Conservation (phyloP, 768 basidiomycete genomes). For the Amanita pallidorosea region DNA sequence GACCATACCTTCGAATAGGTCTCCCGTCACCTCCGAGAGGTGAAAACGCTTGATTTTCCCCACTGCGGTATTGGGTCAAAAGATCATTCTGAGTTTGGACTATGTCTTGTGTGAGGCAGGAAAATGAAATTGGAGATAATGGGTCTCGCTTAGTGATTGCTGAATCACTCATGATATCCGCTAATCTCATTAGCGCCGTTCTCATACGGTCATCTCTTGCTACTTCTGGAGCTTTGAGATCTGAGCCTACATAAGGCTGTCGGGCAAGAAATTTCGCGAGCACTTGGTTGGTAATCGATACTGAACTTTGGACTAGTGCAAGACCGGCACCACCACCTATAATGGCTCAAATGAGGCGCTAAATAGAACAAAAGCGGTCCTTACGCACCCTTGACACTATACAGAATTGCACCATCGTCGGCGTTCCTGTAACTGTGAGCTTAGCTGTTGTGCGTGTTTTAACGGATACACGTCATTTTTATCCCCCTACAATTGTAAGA, state of each 20-base stretch:
- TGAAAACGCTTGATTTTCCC: conserved; percentile 35
- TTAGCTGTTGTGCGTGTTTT: conserved; percentile 45
- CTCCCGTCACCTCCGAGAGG: conserved; percentile 49
- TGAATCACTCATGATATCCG: conserved; percentile 37
- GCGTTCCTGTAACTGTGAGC: conserved; percentile 37
- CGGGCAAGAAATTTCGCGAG: conserved; percentile 52
- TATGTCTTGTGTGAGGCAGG: conserved; percentile 42
- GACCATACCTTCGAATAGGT: conserved; percentile 45
- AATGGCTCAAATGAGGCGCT: background rate
- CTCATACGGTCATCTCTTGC: conserved; percentile 39
- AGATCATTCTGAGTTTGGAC: conserved; percentile 40
- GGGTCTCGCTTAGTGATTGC: conserved; percentile 41
- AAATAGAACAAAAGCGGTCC: background rate
- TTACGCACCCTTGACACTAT: conserved; percentile 47
- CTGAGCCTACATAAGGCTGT: conserved; percentile 38
- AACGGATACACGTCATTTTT: conserved; percentile 40
- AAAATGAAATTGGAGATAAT: conserved; percentile 57
- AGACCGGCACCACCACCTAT: conserved; percentile 47
- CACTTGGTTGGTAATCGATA: conserved; percentile 54
- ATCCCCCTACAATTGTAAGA: conserved; percentile 40
- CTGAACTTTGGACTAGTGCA: conserved; percentile 41
- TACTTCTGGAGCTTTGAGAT: conserved; percentile 26
- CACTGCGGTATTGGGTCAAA: conserved; percentile 34
- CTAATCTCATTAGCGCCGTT: conserved; percentile 40
- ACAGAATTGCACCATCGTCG: conserved; percentile 38